Evolutionary conservation across 192 early-diverging fungal genomes (phyloP).

Genomic region (Funneliformis mosseae): DNA sequence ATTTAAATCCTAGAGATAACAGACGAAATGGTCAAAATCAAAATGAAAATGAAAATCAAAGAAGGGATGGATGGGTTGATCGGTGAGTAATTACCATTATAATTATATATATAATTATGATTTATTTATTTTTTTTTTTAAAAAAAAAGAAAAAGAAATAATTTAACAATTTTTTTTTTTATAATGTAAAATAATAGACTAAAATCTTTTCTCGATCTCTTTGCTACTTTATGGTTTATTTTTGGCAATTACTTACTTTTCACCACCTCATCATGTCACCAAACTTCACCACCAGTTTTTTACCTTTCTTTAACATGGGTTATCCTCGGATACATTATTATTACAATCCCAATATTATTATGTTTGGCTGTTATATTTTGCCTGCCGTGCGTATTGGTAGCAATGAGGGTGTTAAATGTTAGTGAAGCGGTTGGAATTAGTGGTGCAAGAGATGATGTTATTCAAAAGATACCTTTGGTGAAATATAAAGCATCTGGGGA

Average conservation of each 20-base stretch:
- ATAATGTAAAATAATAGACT: constrained; percentile 42
- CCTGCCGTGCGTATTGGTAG: constrained; percentile 64
- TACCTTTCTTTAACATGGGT: constrained; percentile 66
- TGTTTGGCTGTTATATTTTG: constrained; percentile 66
- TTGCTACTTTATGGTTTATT: constrained; percentile 67
- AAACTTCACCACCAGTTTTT: constrained; percentile 59
- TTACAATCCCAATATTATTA: constrained; percentile 61
- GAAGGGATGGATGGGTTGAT: constrained; percentile 35
- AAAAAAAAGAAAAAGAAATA: background rate
- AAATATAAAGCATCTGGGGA: constrained; percentile 49
- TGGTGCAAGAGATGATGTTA: constrained; percentile 69
- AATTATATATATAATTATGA: too few species aligned
- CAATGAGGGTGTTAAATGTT: constrained; percentile 58
- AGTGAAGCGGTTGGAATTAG: constrained; percentile 57
- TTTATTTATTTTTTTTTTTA: constrained; percentile 23
- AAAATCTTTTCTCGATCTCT: constrained; percentile 62
- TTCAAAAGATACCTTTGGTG: constrained; percentile 67
- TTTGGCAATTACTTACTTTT: constrained; percentile 75
- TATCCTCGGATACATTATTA: constrained; percentile 66
- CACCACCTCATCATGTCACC: constrained; percentile 45
- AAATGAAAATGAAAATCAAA: constrained; percentile 8
- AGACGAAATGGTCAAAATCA: constrained; percentile 30
- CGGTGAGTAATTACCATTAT: constrained; percentile 19
- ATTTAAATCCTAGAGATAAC: constrained; percentile 56
- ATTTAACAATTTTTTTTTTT: constrained; percentile 17